These are phyloP conservation scores for Sanghuangporus sanghuang DNA, from an alignment of 1,284 basidiomycete genomes.

Conservation along the genomic window DNA sequence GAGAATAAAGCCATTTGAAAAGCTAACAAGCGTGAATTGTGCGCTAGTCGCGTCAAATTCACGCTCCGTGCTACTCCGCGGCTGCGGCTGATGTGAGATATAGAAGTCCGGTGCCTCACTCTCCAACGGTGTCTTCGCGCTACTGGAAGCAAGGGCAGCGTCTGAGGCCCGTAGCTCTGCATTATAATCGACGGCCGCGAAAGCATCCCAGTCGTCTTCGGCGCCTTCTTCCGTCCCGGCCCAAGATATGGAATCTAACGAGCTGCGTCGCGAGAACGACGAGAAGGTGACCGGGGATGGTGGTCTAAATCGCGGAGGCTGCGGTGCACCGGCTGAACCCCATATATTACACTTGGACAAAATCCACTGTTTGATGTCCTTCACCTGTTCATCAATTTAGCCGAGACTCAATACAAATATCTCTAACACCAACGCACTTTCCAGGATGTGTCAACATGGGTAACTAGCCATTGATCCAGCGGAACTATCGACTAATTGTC, in stretches of 20 bases:
- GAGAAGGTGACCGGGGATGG: constrained; percentile 62
- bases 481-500: constrained; percentile 38
- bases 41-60: constrained; percentile 19
- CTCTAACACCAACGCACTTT: constrained; percentile 25
- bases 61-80: constrained; percentile 4
- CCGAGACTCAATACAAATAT: neutral
- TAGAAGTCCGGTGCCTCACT: neutral
- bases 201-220: constrained; percentile 19
- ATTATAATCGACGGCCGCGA: constrained; percentile 18
- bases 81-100: neutral
- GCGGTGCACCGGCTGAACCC: constrained; percentile 31
- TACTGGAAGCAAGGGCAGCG: neutral
- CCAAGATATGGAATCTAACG: constrained; percentile 14
- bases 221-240: constrained; percentile 13
- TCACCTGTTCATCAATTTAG: constrained; percentile 27
- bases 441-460: constrained; percentile 52
- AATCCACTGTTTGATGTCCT: constrained; percentile 55
- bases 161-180: constrained; percentile 19
- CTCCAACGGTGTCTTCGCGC: neutral
- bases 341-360: constrained; percentile 49
- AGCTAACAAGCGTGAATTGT: constrained; percentile 47
- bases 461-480: constrained; percentile 68
- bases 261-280: constrained; percentile 20
- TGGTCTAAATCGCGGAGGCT: constrained; percentile 35
- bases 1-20: constrained; percentile 60